Conservation (phyloP, 495 filamentous ascomycete genomes). For the Cenococcum geophilum region DNA sequence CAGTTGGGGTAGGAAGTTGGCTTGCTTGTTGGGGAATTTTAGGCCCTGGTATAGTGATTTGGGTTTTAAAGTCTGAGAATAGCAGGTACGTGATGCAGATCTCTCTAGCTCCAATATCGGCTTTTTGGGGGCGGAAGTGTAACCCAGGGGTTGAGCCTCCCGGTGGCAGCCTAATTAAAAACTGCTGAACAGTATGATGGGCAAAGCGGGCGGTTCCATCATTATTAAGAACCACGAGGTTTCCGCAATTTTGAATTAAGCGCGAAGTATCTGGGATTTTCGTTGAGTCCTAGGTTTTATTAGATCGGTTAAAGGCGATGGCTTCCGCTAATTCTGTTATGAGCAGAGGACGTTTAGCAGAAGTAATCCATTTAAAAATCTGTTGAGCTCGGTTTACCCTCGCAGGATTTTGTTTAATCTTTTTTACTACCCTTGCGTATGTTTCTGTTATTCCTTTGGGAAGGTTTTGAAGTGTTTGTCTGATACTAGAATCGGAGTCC, state of each 20-base stretch:
- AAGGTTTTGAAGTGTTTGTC: conserved; percentile 12
- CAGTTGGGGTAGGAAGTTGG: too few species aligned
- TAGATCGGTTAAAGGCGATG: conserved; percentile 17
- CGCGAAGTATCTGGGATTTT: conserved; percentile 10
- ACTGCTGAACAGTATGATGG: conserved; percentile 31
- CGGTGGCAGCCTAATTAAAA: conserved; percentile 1
- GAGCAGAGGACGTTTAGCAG: conserved; percentile 22
- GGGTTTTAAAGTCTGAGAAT: conserved; percentile 20
- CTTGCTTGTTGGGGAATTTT: too few species aligned
- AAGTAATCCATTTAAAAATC: conserved; percentile 27
- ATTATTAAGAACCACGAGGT: conserved; percentile 20
- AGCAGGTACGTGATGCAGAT: conserved; percentile 15
- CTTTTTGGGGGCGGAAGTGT: neutral
- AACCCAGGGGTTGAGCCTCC: too few species aligned
- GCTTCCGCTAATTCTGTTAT: conserved; percentile 29
- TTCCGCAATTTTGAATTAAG: conserved; percentile 24
- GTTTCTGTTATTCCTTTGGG: conserved; percentile 23
- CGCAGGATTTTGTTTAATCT: conserved; percentile 1
- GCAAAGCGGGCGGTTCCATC: conserved; percentile 25
- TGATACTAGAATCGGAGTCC: conserved; percentile 18
- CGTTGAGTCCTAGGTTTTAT: conserved; percentile 11
- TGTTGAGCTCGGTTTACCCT: conserved; percentile 16
- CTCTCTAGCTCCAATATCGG: conserved; percentile 12
- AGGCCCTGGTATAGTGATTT: neutral
- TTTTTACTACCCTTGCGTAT: conserved; percentile 21